These are phyloP conservation scores for Phytophthora sp. DNA, from an alignment of 352 stramenopile species.

Conservation along the genomic window DNA sequence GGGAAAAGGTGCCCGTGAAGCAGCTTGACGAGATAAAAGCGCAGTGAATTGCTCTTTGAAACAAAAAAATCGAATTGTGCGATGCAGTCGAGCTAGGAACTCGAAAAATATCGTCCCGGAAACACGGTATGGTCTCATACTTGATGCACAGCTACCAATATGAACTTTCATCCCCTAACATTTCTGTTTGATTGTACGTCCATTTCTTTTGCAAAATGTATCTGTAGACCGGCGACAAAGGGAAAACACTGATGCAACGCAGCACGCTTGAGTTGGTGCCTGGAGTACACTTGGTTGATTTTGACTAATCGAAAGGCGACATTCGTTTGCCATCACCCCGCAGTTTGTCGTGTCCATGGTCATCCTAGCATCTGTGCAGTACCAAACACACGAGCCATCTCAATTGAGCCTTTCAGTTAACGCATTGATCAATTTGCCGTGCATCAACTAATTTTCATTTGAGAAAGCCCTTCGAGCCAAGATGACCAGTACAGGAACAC, in stretches of 20 bases:
- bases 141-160: neutral
- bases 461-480: no score
- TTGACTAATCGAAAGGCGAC: neutral
- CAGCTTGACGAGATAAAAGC: neutral
- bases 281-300: no score
- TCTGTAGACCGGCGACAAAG: neutral
- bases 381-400: no score
- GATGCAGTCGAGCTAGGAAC: neutral
- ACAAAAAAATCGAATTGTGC: neutral
- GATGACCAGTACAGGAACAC: no score
- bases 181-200: neutral
- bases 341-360: no score
- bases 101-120: neutral
- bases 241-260: neutral
- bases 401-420: no score
- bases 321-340: neutral
- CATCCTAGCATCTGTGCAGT: neutral
- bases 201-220: conserved; percentile 1
- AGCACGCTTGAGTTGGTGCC: no score
- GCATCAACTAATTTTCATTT: no score
- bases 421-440: no score
- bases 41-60: neutral
- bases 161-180: neutral
- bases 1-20: neutral
- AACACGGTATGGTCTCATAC: neutral